A percentile compares a stretch with the other conserved stretches of the same genome.
Conservation (phyloP, 805 yeast species). For the Clavispora vitiphila region DNA sequence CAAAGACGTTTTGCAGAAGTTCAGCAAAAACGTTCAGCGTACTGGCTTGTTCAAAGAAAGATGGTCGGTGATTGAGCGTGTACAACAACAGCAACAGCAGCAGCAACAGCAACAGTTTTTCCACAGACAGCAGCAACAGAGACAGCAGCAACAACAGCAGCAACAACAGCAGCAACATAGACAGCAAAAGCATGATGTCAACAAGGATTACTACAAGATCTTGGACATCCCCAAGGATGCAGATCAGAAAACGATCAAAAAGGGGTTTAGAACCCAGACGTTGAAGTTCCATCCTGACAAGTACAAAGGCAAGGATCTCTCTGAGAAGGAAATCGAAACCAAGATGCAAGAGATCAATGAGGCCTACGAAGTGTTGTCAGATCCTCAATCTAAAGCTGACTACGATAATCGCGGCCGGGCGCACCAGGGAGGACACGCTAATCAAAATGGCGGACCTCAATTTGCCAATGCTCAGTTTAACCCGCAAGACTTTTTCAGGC, state of each 20-base stretch:
- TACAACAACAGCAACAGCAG: conserved; percentile 21
- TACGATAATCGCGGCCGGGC: conserved; percentile 54
- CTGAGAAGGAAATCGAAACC: conserved; percentile 64
- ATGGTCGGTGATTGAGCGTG: conserved; percentile 24
- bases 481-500: conserved; percentile 9
- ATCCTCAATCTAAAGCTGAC: conserved; percentile 54
- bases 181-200: conserved; percentile 30
- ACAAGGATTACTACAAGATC: conserved; percentile 75
- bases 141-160: conserved; percentile 37
- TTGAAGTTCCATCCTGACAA: conserved; percentile 91
- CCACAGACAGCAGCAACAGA: conserved; percentile 41
- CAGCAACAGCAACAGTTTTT: conserved; percentile 32
- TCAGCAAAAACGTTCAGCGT: conserved; percentile 31
- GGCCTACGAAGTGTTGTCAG: conserved; percentile 82
- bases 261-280: conserved; percentile 74
- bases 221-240: conserved; percentile 67
- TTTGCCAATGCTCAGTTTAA: conserved; percentile 9
- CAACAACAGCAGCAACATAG: conserved; percentile 24
- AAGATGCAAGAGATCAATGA: conserved; percentile 91
- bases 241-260: conserved; percentile 64
- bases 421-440: conserved; percentile 6
- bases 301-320: conserved; percentile 59
- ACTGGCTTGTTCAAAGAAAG: conserved; percentile 36
- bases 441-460: not conserved
- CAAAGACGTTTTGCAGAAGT: conserved; percentile 26